These are phyloP conservation scores for Niveomyces coronatus DNA, from an alignment of 2,329 filamentous ascomycete genomes.

Conservation along the genomic window DNA sequence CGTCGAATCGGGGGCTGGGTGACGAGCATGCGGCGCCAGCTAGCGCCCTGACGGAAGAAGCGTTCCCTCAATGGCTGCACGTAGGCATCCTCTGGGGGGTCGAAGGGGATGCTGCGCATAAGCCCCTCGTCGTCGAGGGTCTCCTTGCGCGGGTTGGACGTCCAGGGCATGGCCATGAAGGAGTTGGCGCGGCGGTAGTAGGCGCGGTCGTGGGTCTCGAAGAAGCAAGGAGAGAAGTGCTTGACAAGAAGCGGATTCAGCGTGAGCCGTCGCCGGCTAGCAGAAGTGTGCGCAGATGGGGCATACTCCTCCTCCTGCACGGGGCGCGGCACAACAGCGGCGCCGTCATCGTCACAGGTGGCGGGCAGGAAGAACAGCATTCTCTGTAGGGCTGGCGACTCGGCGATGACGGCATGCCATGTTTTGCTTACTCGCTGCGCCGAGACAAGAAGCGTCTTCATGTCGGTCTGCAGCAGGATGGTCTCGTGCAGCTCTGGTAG, in stretches of 20 bases:
- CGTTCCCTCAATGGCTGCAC: neutral
- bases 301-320: neutral
- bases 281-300: no score
- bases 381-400: neutral
- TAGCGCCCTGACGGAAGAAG: slow-evolving; percentile 12
- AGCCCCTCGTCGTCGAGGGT: neutral
- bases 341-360: neutral
- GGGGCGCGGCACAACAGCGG: neutral
- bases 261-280: slow-evolving; percentile 10
- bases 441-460: slow-evolving; percentile 17
- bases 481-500: slow-evolving; percentile 19
- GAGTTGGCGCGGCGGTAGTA: neutral
- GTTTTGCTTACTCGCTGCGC: slow-evolving; percentile 15
- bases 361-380: neutral
- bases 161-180: neutral
- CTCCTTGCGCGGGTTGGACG: neutral
- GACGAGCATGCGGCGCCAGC: slow-evolving; percentile 16
- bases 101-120: neutral
- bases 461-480: slow-evolving; percentile 17
- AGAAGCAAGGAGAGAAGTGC: neutral
- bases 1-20: slow-evolving; percentile 11
- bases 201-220: neutral
- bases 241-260: neutral
- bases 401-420: slow-evolving; percentile 14
- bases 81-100: neutral